Conservation (phyloP, 129 eudicot species). For the Chrysanthemum lavandulifolium region DNA sequence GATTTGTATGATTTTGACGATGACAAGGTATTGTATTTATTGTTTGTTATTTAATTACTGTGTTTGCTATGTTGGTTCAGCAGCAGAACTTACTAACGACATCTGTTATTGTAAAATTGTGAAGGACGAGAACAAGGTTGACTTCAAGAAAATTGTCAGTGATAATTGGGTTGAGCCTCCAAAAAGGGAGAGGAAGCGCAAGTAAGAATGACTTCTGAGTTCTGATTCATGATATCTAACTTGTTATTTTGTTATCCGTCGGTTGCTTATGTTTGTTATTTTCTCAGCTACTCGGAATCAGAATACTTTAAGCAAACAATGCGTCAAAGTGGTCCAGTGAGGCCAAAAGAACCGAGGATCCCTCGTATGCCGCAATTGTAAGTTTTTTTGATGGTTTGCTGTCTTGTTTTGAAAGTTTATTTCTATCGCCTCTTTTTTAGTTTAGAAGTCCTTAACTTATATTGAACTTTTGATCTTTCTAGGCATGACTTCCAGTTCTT, state of each 20-base stretch:
- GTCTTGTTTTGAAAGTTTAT: neutral
- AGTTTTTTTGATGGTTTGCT: constrained; percentile 18
- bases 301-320: constrained; percentile 99
- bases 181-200: constrained; percentile 94
- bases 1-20: constrained; percentile 95
- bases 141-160: constrained; percentile 92
- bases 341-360: constrained; percentile 95
- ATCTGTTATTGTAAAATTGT: neutral
- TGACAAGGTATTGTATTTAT: constrained; percentile 52
- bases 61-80: constrained; percentile 1
- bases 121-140: constrained; percentile 86
- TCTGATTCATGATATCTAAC: neutral
- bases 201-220: constrained; percentile 39
- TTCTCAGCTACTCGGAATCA: constrained; percentile 86
- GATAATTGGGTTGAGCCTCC: constrained; percentile 98
- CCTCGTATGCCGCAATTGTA: constrained; percentile 99
- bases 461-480: constrained; percentile 11
- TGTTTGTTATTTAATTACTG: neutral
- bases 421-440: neutral
- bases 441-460: neutral
- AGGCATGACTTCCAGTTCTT: constrained; percentile 99
- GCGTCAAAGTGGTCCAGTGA: constrained; percentile 97
- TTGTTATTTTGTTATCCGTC: neutral
- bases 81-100: neutral
- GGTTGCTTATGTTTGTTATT: neutral